Evolutionary conservation across 352 stramenopile species (phyloP), one percentile per base, ranked within the genome.

Genomic region (Pythium aquatile): DNA sequence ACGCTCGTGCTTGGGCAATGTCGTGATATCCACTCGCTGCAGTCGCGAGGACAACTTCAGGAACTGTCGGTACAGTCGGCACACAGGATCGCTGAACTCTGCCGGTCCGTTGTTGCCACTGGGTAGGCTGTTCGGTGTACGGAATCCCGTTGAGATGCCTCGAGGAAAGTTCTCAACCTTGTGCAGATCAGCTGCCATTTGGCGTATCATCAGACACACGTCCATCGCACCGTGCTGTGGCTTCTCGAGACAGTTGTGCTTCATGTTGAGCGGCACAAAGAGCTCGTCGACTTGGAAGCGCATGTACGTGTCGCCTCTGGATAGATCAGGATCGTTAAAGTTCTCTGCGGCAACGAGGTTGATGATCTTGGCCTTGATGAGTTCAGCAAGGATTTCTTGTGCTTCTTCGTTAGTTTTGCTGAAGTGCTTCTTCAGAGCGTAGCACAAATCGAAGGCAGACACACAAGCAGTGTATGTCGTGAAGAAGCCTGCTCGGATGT

Each of bases 231-330:
- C 64, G 56, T 83, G 78, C 39, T 75, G 65, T 5, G 78, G 66
- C 3, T 67, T 58, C 32, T 85, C 72, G 17, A 74, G 75, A 46
- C 71, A 85, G 24, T 90, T 76, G 40, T 94, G 91, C 64, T 89
- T 89, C 66, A 87, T 87, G 62, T 95, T 95, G 2, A 94, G 68
- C 17, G 85, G 82, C 4, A 83, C 74, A 64, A 90, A 91, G n/a
- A 88, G 61, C 53, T 93, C 81, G 47, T 95, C 87, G 26, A 95
- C 81, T 79, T 93, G 87, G 56, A 95, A 95, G 9, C 87, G 84
- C 47, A 93, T 59, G 54, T 86, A 91, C 20, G 85, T 91, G 61
- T 79, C 72, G 2, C 66, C 68, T 30, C 79, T 65, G 3, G 63
- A 44, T 28, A 90, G 57, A 58, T 90, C 79, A 9, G 82, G 82